Conservation (phyloP, 179 eudicot species). For the Patellifolia procumbens region DNA sequence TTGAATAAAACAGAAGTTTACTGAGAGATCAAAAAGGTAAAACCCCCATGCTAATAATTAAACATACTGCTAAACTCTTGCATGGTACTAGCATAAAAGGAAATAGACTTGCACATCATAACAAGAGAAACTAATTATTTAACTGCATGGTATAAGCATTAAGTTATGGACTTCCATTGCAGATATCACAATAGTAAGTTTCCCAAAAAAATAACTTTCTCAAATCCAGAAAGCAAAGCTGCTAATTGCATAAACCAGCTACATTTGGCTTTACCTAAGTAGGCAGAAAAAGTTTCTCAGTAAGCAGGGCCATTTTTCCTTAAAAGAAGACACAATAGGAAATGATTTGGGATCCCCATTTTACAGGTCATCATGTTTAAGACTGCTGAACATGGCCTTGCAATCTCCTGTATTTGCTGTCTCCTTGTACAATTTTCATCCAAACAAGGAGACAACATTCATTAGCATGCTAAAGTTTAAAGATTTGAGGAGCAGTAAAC, state of each 20-base stretch:
- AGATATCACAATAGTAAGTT: not conserved
- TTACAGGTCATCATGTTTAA: not conserved
- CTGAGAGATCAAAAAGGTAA: not conserved
- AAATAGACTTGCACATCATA: not conserved
- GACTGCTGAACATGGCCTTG: not conserved
- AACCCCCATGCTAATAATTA: not conserved
- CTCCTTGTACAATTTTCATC: not conserved
- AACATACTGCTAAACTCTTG: not conserved
- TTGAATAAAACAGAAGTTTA: conserved; percentile 12
- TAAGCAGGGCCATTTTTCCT: not conserved
- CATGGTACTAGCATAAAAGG: not conserved
- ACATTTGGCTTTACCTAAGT: not conserved
- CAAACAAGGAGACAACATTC: not conserved
- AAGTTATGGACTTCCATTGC: not conserved
- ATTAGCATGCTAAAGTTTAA: not conserved
- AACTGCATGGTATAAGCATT: not conserved
- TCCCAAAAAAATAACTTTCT: no score
- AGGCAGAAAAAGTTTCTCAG: not conserved
- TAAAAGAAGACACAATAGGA: not conserved
- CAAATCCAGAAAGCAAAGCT: not conserved
- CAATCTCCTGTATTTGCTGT: not conserved
- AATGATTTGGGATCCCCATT: not conserved
- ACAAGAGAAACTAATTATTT: not conserved
- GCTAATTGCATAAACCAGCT: not conserved
- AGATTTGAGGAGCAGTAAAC: not conserved